A percentile compares a stretch with the other conserved stretches of the same genome.
These are phyloP conservation scores for Pythium grandisporangium DNA, from an alignment of 352 stramenopile species.

Conservation along the genomic window DNA sequence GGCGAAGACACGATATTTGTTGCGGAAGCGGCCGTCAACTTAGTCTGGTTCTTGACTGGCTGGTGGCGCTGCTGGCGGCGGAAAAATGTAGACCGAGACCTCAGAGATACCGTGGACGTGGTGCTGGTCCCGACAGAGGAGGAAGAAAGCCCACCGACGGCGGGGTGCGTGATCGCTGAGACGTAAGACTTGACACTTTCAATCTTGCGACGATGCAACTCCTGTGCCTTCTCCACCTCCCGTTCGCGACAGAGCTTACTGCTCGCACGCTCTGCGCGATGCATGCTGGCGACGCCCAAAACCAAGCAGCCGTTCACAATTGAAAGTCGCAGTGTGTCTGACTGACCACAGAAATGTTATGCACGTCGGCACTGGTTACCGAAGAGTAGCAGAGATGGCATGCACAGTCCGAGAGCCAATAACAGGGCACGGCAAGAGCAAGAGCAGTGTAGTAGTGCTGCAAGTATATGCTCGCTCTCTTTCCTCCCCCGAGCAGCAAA, in stretches of 20 bases:
- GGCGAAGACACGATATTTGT: no score
- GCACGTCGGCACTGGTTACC: neutral
- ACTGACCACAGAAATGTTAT: no score
- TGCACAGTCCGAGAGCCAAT: no score
- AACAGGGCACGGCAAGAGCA: no score
- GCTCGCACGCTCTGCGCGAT: constrained; percentile 68
- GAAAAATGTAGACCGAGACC: constrained; percentile 12
- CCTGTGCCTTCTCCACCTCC: constrained; percentile 61
- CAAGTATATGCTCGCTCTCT: no score
- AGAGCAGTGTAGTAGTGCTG: no score
- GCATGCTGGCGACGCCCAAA: constrained; percentile 36
- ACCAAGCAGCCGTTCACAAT: no score
- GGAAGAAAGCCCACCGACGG: constrained; percentile 7
- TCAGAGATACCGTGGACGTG: constrained; percentile 8
- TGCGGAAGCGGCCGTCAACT: neutral
- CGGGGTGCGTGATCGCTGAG: constrained; percentile 16
- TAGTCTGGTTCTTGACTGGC: neutral
- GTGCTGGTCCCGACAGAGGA: constrained; percentile 12
- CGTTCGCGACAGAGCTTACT: constrained; percentile 64
- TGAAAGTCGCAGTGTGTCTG: no score
- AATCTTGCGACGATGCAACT: constrained; percentile 66
- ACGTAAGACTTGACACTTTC: constrained; percentile 54
- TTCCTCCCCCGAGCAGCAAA: no score
- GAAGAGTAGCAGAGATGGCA: no score
- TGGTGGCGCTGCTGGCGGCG: constrained; percentile 9